Evolutionary conservation across 1,284 basidiomycete genomes (phyloP), one percentile per base, ranked within the genome.

Genomic region (Sporisorium scitamineum): DNA sequence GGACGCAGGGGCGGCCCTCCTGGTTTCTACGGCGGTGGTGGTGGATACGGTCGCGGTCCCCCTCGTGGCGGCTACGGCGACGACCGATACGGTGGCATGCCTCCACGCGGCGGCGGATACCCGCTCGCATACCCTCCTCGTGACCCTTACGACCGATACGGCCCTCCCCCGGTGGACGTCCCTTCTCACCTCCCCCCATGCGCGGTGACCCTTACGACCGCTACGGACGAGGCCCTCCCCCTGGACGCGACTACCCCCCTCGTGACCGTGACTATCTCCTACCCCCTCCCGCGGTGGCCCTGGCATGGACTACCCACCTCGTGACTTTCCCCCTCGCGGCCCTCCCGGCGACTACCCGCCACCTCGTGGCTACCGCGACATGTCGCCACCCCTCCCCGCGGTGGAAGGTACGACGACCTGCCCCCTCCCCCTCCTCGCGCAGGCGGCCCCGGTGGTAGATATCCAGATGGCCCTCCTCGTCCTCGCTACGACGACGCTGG

Each of bases 71-170:
- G 72, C 9, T 68, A 68, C 39, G 72, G 60, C 24, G 78, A 70
- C 54, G 82, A 90, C 91, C 88, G 73, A 91, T 93, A 83, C 89
- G 92, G 44, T 91, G 61, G 61, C 89, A 0, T 93, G 93, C 79
- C 92, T 92, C 84, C 92, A 91, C 58, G 89, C 91, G 61, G 92
- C 26, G 63, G 58, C 22, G 61, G 59, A 11, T 76, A 85, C 56
- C 77, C 80, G 57, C 70, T 82, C 74, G 50, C 83, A 47, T 68
- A 84, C 70, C 70, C 83, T 48, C 54, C 83, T 72, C 69, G 86
- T 56, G 76, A 75, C 39, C 70, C 72, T 1, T 76, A 86, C 56
- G 85, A 87, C 55, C 81, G 85, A 31, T 82, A 84, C 71, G 83
- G 78, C 34, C 70, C 70, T 56, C 78, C 80, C 83, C 83, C 31